phyloP scores from a whole-genome alignment of 495 filamentous ascomycete species.

The Friedmanniomyces simplex region DNA sequence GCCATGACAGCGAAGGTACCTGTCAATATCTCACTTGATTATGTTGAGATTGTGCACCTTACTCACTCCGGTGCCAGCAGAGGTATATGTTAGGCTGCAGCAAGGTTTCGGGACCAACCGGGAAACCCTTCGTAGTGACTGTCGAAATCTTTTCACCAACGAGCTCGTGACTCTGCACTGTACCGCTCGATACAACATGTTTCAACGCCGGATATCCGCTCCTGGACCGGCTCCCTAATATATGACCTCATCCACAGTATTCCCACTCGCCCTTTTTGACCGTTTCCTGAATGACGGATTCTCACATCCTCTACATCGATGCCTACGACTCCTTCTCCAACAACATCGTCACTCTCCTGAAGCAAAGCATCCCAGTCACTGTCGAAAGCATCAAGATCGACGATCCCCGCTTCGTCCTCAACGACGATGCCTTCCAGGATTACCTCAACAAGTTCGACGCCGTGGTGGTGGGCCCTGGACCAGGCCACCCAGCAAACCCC shows the following conservation, averaged over 20 bases:
- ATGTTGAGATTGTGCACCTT: too few species aligned
- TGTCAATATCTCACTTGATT: too few species aligned
- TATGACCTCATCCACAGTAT: too few species aligned
- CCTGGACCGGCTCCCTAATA: too few species aligned
- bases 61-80: too few species aligned
- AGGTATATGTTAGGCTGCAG: not conserved
- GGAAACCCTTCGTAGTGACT: not conserved
- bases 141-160: not conserved
- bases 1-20: too few species aligned
- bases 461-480: conserved; percentile 70
- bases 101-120: not conserved
- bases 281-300: not conserved
- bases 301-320: conserved; percentile 66
- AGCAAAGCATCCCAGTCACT: conserved; percentile 49
- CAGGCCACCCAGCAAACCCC: conserved; percentile 46
- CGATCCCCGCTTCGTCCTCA: conserved; percentile 17
- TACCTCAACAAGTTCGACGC: conserved; percentile 57
- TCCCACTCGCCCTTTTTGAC: too few species aligned
- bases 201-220: too few species aligned
- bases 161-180: too few species aligned
- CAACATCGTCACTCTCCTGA: conserved; percentile 75
- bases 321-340: conserved; percentile 94
- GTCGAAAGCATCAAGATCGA: conserved; percentile 53
- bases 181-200: too few species aligned
- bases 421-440: conserved; percentile 20